Evolutionary conservation across 2,329 filamentous ascomycete genomes (phyloP), one percentile per base, ranked within the genome.

Genomic region (Emydomyces testavorans): DNA sequence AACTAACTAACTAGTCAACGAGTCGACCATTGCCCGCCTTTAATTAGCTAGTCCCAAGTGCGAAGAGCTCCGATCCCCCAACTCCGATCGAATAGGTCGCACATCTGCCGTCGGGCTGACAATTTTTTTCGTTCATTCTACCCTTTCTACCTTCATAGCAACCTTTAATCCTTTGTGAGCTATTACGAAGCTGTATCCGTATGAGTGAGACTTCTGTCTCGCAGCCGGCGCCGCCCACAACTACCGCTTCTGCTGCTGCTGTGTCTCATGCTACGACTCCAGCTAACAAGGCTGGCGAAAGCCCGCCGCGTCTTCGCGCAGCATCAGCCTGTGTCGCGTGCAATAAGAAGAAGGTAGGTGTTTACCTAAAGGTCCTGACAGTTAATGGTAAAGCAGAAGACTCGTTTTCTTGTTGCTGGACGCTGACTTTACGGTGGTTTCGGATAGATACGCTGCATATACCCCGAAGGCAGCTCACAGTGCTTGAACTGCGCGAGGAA

Each of bases 261-360:
- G 45, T 45, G 29, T 41, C 38, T 37, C 37, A 34, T 35, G 23
- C 15, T 31, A 21, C 44, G 6, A 29, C 36, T 16, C 8, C 36
- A 11, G 24, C 42, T 6, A 32, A n/a, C 35, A 49, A 52, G 41
- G 40, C 47, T 26, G 48, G 18, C 39, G 51, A 52, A 35, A 57
- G 52, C 28, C 58, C 56, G n/a, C 56, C 57, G 7, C 56, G 54
- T 48, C 45, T 61, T 6, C 54, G 59, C 13, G 59, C 59, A 38
- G 54, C 58, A n/a, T 57, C 53, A 15, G 60, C 60, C 7, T 62
- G 60, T 50, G 52, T 60, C 13, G 57, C 57, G 13, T 61, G 59
- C 35, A 62, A 62, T 50, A 60, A 58, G 48, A 62, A 61, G 41
- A 62, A 62, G 55, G 52, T 52, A 31, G 16, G 29, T 7, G 20